Conservation (phyloP, 2,329 filamentous ascomycete species). For the Mollisiaceae sp. region DNA sequence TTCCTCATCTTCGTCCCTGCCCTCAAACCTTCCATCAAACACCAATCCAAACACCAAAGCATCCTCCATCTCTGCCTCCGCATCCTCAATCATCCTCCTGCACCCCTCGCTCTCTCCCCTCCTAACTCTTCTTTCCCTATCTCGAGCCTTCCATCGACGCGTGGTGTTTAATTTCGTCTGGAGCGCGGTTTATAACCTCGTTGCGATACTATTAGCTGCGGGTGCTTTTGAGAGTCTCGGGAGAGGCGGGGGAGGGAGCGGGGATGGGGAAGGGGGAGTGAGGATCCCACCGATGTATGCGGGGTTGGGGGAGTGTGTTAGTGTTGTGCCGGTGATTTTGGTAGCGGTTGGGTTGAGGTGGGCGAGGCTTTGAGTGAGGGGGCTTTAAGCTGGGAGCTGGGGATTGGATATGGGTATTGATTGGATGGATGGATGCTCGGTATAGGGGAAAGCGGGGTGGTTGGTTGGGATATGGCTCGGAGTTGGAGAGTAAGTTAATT, state of each 20-base stretch:
- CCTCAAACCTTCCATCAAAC: slow-evolving; percentile 53
- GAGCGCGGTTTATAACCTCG: slow-evolving; percentile 65
- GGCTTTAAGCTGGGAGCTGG: no score
- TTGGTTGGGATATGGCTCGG: no score
- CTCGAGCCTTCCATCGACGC: slow-evolving; percentile 44
- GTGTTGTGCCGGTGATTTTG: slow-evolving; percentile 64
- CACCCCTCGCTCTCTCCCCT: slow-evolving; percentile 60
- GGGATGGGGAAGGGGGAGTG: neutral
- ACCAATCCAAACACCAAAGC: no score
- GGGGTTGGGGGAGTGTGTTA: slow-evolving; percentile 68
- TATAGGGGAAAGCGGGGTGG: no score
- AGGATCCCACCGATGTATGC: slow-evolving; percentile 62
- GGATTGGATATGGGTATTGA: no score
- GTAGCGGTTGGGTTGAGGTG: slow-evolving; percentile 32
- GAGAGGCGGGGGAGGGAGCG: no score
- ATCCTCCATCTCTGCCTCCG: slow-evolving; percentile 68
- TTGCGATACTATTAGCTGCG: slow-evolving; percentile 63
- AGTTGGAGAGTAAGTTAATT: no score
- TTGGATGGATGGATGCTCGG: no score
- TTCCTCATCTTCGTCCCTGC: no score
- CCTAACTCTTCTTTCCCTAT: slow-evolving; percentile 60
- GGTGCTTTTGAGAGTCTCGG: slow-evolving; percentile 53
- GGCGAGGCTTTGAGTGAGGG: slow-evolving; percentile 20
- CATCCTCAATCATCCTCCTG: slow-evolving; percentile 73
- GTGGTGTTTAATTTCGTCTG: slow-evolving; percentile 67